Percentiles rank a stretch among this genome's conserved stretches.
Evolutionary conservation across 805 yeast species (phyloP).

Genomic region (Candida ficus): DNA sequence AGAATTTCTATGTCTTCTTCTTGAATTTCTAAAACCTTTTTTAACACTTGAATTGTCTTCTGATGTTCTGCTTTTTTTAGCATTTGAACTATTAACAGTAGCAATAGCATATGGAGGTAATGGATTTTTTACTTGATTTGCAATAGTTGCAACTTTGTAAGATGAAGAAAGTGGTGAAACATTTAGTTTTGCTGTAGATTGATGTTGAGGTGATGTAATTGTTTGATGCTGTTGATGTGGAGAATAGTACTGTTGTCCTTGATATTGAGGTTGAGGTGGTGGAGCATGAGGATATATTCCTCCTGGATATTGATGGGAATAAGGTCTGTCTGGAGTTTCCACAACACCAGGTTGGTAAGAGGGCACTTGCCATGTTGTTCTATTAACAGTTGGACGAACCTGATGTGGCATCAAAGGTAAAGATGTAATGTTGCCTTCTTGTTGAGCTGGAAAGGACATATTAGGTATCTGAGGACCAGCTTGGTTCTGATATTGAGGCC

Average conservation of each 20-base stretch:
- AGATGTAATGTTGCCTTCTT: not conserved
- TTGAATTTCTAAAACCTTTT: constrained; percentile 23
- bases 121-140: constrained; percentile 24
- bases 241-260: too few relatives aligned
- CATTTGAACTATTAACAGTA: constrained; percentile 18
- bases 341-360: not conserved
- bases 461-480: too few relatives aligned
- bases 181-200: not conserved
- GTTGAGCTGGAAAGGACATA: not conserved
- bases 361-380: not conserved
- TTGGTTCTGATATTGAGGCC: not conserved
- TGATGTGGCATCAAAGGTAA: not conserved
- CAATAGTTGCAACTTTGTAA: not conserved
- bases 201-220: too few relatives aligned
- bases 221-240: too few relatives aligned
- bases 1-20: constrained; percentile 63
- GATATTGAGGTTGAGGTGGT: too few relatives aligned
- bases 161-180: too few relatives aligned
- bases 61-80: constrained; percentile 12
- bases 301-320: too few relatives aligned
- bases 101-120: constrained; percentile 32
- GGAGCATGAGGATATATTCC: too few relatives aligned
- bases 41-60: constrained; percentile 8
- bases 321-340: too few relatives aligned
- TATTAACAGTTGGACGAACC: not conserved